Evolutionary conservation across 1,284 basidiomycete species (phyloP), one percentile per base, ranked within the genome.

Genomic region (Trichosporon faecale): DNA sequence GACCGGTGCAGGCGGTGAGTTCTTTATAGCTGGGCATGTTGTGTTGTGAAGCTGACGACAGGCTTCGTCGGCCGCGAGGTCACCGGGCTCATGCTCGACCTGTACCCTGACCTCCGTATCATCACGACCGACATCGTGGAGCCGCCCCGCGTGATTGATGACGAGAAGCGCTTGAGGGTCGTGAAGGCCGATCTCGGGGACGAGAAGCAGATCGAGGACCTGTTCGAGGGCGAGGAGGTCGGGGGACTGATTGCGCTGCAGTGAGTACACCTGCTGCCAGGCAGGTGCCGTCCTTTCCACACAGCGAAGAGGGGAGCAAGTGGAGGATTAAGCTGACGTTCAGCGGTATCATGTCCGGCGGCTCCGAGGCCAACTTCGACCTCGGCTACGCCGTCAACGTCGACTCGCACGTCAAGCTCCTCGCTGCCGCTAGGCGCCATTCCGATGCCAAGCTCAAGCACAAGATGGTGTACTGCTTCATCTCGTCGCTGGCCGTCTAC

Each of bases 271-370:
- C 18, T 37, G 35, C 35, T 11, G 35, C 35, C 35, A 33, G 35
- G 35, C 6, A 6, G n/a, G n/a, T 27, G 37, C 21, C 14, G 18
- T 27, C 29, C n/a, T 3, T n/a, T n/a, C n/a, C n/a, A n/a, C n/a
- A n/a, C n/a, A n/a, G n/a, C n/a, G n/a, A n/a, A n/a, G n/a, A n/a
- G n/a, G n/a, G n/a, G n/a, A n/a, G n/a, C n/a, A n/a, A n/a, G n/a
- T n/a, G n/a, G n/a, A n/a, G n/a, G 3, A 21, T 33, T 14, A 14
- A 8, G 55, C 66, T 70, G 31, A 66, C 61, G 0, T 6, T n/a
- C 72, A 84, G 81, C 75, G 89, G 89, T 1, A 88, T 89, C 79
- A 89, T 90, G 89, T 89, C 88, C n/a, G 87, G 88, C 25, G 88
- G 88, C 21, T 86, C 88, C 18, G 89, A 90, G 78, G 87, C 88